These are phyloP conservation scores for Trichophyton simii DNA, from an alignment of 2,329 filamentous ascomycete genomes.

Conservation along the genomic window DNA sequence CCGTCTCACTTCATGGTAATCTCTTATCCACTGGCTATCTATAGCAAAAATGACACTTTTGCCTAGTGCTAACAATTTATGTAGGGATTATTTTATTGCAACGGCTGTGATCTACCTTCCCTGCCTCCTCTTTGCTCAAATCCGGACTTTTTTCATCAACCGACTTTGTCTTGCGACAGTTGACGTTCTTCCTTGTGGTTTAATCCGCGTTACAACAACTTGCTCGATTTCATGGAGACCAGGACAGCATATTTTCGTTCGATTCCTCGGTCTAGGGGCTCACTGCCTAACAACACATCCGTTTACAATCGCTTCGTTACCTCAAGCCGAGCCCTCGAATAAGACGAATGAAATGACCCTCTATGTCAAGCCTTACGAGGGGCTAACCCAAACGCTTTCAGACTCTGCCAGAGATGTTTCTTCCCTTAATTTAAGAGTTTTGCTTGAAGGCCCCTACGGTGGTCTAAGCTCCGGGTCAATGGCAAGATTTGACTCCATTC, in stretches of 20 bases:
- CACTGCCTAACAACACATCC: neutral
- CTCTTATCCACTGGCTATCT: neutral
- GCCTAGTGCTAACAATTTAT: neutral
- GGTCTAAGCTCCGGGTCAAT: slow-evolving; percentile 33
- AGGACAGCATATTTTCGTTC: slow-evolving; percentile 28
- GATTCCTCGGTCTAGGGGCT: neutral
- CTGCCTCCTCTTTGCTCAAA: slow-evolving; percentile 35
- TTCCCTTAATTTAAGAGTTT: neutral
- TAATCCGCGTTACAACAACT: slow-evolving; percentile 35
- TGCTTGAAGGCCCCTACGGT: slow-evolving; percentile 32
- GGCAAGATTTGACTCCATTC: slow-evolving; percentile 29
- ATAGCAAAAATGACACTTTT: too few species aligned
- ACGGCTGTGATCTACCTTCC: slow-evolving; percentile 41
- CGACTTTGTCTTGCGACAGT: slow-evolving; percentile 38
- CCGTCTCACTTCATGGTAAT: slow-evolving; percentile 41
- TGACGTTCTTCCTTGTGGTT: slow-evolving; percentile 27
- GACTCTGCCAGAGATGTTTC: slow-evolving; percentile 4
- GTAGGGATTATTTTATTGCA: slow-evolving; percentile 50
- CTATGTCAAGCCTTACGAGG: slow-evolving; percentile 39
- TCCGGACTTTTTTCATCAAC: slow-evolving; percentile 39
- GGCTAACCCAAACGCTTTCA: slow-evolving; percentile 39
- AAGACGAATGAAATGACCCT: slow-evolving; percentile 35
- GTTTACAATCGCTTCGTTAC: slow-evolving; percentile 2
- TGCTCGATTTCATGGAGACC: slow-evolving; percentile 38
- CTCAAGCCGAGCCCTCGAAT: neutral